Evolutionary conservation across 164 flowering plant species (phyloP), one percentile per base, ranked within the genome.

Genomic region (Akebia trifoliata): DNA sequence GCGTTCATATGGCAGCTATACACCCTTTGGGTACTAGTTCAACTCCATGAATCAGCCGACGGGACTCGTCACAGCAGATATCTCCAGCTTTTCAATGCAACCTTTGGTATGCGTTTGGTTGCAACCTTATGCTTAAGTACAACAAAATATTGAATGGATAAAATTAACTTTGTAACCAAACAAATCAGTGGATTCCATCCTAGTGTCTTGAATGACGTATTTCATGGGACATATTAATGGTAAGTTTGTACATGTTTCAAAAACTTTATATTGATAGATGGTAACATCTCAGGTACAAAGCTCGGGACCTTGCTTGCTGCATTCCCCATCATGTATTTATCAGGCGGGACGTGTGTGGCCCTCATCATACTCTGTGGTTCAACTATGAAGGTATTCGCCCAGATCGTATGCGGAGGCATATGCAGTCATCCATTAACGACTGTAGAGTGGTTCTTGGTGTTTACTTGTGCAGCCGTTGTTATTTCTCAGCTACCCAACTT

Each of bases 31-130:
- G 49, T 84, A 14, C 69, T 82, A 4, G 76, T 83, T n/a, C 79
- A 74, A 20, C 88, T 87, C 35, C 95, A 87, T 54, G 95, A 87
- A 67, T 51, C 64, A 0, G 76, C 70, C 20, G 50, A 71, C 1
- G 90, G 86, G 1, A 63, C 68, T 4, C 86, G 95, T 12, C 81
- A 75, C 73, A 74, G 80, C 59, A 38, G 90, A 74, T 87, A 81
- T 66, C 63, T 82, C 50, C 81, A 78, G 15, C 76, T 87, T 20
- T 66, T 68, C 17, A 58, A 14, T 26, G 88, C 83, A n/a, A 63
- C 91, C 25, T 87, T 85, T 32, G 97, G 97, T 90, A 64, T 48
- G 69, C n/a, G n/a, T n/a, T n/a, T n/a, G n/a, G n/a, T n/a, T n/a
- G n/a, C n/a, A n/a, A n/a, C n/a, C n/a, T n/a, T n/a, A n/a, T n/a